Conservation (phyloP, 495 filamentous ascomycete species). For the Gamarada debralockiae region DNA sequence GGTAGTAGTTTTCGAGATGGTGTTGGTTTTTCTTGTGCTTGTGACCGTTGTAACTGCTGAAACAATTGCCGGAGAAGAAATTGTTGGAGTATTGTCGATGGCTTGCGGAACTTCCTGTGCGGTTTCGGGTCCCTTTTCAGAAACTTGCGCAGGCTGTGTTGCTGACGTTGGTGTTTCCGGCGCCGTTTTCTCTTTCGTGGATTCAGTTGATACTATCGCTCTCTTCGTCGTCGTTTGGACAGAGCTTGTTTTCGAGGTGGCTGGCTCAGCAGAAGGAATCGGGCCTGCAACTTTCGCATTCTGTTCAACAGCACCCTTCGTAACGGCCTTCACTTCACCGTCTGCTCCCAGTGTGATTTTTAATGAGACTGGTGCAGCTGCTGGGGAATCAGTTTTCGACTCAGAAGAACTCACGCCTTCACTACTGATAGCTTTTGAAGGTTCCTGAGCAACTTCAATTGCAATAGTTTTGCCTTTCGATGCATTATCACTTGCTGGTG, state of each 20-base stretch:
- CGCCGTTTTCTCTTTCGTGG: neutral
- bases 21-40: neutral
- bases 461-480: neutral
- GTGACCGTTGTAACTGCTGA: neutral
- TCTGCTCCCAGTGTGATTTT: slow-evolving; percentile 14
- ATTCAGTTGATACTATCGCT: neutral
- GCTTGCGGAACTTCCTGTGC: neutral
- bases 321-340: slow-evolving; percentile 8
- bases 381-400: neutral
- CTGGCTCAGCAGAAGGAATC: neutral
- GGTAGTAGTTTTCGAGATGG: neutral
- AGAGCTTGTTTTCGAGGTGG: neutral
- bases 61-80: neutral
- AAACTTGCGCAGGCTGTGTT: neutral
- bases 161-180: neutral
- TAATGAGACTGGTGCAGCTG: slow-evolving; percentile 3
- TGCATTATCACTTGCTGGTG: neutral
- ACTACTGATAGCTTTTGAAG: neutral
- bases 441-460: slow-evolving; percentile 1
- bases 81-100: neutral
- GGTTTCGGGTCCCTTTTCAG: neutral
- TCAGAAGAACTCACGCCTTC: too few species aligned
- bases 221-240: neutral
- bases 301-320: neutral
- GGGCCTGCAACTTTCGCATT: neutral